Evolutionary conservation across 768 basidiomycete genomes (phyloP).

Genomic region (Leccinum longicurvipes): DNA sequence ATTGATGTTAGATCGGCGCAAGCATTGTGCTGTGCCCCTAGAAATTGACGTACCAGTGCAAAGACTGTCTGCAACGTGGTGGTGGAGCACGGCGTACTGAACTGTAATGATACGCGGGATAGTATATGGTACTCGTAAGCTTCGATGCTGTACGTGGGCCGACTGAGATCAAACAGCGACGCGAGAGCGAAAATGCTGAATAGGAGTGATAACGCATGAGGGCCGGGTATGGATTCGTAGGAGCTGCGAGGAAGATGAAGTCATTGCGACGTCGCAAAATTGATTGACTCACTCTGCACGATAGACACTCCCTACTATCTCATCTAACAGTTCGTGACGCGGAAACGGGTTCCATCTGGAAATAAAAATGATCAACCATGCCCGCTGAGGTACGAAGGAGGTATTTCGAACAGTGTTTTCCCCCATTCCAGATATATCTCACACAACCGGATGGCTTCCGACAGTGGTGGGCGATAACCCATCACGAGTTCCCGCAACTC

Average conservation of each 20-base stretch:
- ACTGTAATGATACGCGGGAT: slow-evolving; percentile 49
- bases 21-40: neutral
- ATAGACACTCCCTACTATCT: slow-evolving; percentile 54
- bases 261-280: neutral
- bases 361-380: neutral
- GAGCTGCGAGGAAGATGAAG: slow-evolving; percentile 30
- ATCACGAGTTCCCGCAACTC: slow-evolving; percentile 45
- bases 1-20: slow-evolving; percentile 7
- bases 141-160: slow-evolving; percentile 46
- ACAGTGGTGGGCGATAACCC: slow-evolving; percentile 48
- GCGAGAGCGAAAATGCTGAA: slow-evolving; percentile 67
- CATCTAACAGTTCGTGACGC: slow-evolving; percentile 53
- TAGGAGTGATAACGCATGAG: slow-evolving; percentile 59
- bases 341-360: slow-evolving; percentile 53
- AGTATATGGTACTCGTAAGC: slow-evolving; percentile 64
- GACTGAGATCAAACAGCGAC: slow-evolving; percentile 53
- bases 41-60: slow-evolving; percentile 44
- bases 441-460: slow-evolving; percentile 58
- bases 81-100: slow-evolving; percentile 42
- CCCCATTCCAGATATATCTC: slow-evolving; percentile 66
- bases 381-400: neutral
- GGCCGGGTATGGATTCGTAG: slow-evolving; percentile 36
- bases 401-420: slow-evolving; percentile 47
- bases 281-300: slow-evolving; percentile 41
- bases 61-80: slow-evolving; percentile 57